Evolutionary conservation across 1,284 basidiomycete species (phyloP).

Genomic region (Rugosomyces carneus): DNA sequence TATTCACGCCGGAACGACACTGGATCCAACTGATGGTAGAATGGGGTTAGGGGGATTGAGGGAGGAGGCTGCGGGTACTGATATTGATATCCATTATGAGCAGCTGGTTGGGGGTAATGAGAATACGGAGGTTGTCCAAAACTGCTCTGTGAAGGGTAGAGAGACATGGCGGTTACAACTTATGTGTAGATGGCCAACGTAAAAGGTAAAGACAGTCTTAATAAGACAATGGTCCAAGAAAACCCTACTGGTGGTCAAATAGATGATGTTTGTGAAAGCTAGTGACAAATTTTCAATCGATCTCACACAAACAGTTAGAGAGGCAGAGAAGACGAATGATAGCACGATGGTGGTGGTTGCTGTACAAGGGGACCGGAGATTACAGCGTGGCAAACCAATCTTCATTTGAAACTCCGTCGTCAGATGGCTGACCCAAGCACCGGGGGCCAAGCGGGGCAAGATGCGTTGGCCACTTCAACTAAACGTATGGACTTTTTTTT

Average conservation of each 20-base stretch:
- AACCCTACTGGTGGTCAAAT: conserved; percentile 13
- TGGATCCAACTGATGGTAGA: conserved; percentile 59
- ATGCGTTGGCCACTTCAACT: too few species aligned
- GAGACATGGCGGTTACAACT: conserved; percentile 28
- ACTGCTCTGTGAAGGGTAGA: conserved; percentile 34
- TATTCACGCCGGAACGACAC: conserved; percentile 80
- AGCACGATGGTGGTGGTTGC: conserved; percentile 33
- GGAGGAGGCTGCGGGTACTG: conserved; percentile 42
- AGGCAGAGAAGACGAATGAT: conserved; percentile 27
- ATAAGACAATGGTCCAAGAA: conserved; percentile 10
- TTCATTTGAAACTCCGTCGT: conserved; percentile 30
- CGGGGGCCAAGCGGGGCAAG: too few species aligned
- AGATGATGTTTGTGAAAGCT: conserved; percentile 19
- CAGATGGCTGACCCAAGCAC: not conserved
- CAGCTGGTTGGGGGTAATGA: conserved; percentile 35
- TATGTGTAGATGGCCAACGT: conserved; percentile 12
- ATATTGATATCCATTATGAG: conserved; percentile 36
- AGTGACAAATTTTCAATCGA: conserved; percentile 27
- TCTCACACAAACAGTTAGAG: too few species aligned
- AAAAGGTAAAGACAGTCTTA: conserved; percentile 12
- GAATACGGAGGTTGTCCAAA: conserved; percentile 35
- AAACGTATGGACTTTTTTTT: too few species aligned
- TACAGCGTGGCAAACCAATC: conserved; percentile 20
- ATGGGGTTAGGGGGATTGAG: conserved; percentile 34
- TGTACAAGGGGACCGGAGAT: conserved; percentile 21